These are phyloP conservation scores for Polyplosphaeria fusca DNA, from an alignment of 495 filamentous ascomycete genomes.

Conservation along the genomic window DNA sequence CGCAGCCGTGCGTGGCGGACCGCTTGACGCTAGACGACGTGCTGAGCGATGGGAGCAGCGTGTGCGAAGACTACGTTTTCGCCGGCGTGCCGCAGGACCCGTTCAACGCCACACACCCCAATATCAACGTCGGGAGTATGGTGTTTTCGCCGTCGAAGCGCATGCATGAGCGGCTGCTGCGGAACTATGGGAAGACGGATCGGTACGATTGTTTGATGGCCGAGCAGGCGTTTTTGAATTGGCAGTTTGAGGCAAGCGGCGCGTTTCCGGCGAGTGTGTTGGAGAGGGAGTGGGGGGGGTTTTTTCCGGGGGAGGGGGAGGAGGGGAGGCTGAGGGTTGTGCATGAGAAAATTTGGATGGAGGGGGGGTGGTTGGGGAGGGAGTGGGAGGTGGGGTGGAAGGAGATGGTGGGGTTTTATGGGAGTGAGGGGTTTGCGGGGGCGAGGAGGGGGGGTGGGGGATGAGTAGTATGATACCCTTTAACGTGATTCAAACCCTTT, in stretches of 20 bases:
- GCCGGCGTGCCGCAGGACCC: conserved; percentile 13
- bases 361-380: conserved; percentile 2
- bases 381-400: conserved; percentile 1
- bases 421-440: conserved; percentile 5
- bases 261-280: conserved; percentile 9
- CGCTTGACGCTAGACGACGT: neutral
- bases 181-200: conserved; percentile 11
- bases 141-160: neutral
- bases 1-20: neutral
- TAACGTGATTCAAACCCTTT: too few relatives aligned
- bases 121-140: conserved; percentile 18
- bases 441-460: conserved; percentile 2
- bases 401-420: conserved; percentile 14
- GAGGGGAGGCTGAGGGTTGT: conserved; percentile 16
- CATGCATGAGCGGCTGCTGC: conserved; percentile 16
- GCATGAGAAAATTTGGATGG: conserved; percentile 19
- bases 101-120: neutral
- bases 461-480: too few relatives aligned
- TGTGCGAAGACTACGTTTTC: conserved; percentile 17
- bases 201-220: conserved; percentile 10
- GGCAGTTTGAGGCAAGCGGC: conserved; percentile 10
- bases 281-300: conserved; percentile 2
- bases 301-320: conserved; percentile 6
- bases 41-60: neutral
- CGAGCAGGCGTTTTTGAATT: conserved; percentile 18